Base-by-base conservation (phyloP, 768 basidiomycete species). In the Kwoniella mangroviensis region DNA sequence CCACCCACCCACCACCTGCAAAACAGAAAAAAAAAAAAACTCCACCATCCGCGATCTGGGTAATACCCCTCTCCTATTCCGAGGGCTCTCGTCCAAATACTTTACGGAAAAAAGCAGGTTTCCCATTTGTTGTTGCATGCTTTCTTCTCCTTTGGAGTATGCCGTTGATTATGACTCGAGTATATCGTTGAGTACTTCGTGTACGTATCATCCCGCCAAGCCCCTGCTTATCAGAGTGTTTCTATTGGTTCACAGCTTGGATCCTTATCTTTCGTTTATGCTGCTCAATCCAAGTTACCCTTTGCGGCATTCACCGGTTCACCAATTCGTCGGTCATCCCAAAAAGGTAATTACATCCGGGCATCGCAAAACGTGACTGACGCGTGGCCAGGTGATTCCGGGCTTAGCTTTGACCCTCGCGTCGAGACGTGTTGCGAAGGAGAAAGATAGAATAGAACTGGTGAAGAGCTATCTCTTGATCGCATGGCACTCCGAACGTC, bases 231-330 rank as follows among this genome's bases (percentile, higher is more conserved):
- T 49, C 45, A 19, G 12, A 15, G 45, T 49, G 45, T 15, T 49
- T 19, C 10, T 3, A 49, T 49, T 49, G 45, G 45, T 34, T 34
- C 34, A 49, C 7, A 49, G 21, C 3, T 15, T 58, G 0, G 42
- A 60, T 60, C 58, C 58, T 60, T 60, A 60, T 60, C 58, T 60
- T 60, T 60, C 41, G 11, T 54, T 54, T n/a, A 24, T 9, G 0
- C n/a, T 21, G 58, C 12, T 22, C 15, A 58, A 60, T 24, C 17
- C 41, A 22, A 43, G 40, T 41, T n/a, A 28, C 41, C 34, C 11
- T 42, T 60, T 41, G 58, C 58, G 58, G 58, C 40, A 43, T 42
- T 22, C 58, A n/a, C 34, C 58, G 58, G 24, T 49, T 49, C 45
- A 49, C 45, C 45, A 12, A 49, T 49, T 10, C 45, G 45, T 2